Evolutionary conservation across 108 stramenopile species (phyloP), one percentile per base, ranked within the genome.

Genomic region (Nannochloropsis oceanica): DNA sequence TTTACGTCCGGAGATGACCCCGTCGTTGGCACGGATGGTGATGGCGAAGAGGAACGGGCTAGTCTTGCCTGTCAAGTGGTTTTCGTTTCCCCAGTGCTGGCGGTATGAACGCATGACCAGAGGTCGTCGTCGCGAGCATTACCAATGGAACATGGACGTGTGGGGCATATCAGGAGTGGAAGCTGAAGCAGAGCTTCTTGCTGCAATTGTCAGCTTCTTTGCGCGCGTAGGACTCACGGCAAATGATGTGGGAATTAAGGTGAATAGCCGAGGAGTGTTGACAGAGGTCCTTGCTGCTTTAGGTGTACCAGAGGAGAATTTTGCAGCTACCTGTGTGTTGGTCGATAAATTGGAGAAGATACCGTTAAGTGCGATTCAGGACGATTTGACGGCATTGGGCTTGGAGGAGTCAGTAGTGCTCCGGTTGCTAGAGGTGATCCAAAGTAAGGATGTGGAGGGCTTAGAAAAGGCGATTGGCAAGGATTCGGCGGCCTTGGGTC

Each of bases 271-370:
- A 26, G 85, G 92, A 46, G 95, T 96, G 42, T 94, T 97, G 87
- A 93, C 92, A 26, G 96, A 96, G 91, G 94, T 98, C 8, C 90
- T 97, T 88, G 90, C 87, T 3, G 92, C 92, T 81, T 84, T 97
- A 82, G 98, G 97, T 27, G 95, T 99, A 79, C 94, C 95, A 11
- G 90, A 91, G 42, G 94, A 95, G 44, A 96, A 95, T 88, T 96
- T 96, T 92, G 96, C 96, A 12, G 95, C 95, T 0, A 94, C 96
- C 13, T 97, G 97, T 89, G 96, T 99, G 27, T 91, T 99, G 85
- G 94, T 99, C 12, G 98, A 99, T 89, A 99, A 99, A 91, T 91
- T 99, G 18, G 98, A 99, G 86, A 99, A 99, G 95, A 93, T 97
- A 44, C 95, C 95, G 25, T 43, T 97, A 11, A 96, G 95, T 81